Base-by-base conservation (phyloP, 495 filamentous ascomycete species). In the Eremomyces bilateralis region DNA sequence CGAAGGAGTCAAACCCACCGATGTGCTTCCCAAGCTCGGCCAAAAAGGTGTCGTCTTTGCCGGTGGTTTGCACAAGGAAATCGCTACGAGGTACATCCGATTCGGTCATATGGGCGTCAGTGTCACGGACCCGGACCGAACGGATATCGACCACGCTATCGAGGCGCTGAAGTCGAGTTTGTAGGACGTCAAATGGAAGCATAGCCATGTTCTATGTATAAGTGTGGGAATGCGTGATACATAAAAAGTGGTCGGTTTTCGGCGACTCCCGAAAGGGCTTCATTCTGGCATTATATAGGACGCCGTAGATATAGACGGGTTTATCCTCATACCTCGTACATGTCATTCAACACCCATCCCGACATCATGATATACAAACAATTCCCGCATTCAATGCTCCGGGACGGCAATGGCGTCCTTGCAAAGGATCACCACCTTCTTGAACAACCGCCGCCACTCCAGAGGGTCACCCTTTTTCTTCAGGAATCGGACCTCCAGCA, bases 391-490 rank as follows among this genome's bases (percentile, higher is more conserved):
- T n/a, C n/a, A n/a, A n/a, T n/a, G n/a, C n/a, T n/a, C n/a, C 30
- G 52, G 52, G 44, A 40, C 36, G 38, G 56, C 49, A 34, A 94
- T 67, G 3, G 68, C 81, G 44, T 92, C 82, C 52, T 74, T 76
- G 58, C 83, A 88, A 20, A 84, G 57, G 38, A 84, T 59, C 13
- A 73, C 76, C 10, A 92, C 70, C 53, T 76, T 80, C 57, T 94
- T 99, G 63, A 99, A 99, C 50, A 99, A 85, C 33, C 88, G 64
- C 37, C 88, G 65, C 88, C 88, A 99, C 63, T 94, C 88, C 20
- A 99, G 53, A 8, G 90, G 90, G 61, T 99, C 88, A 10, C 90
- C 88, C 57, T 90, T 90, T 25, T 74, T 66, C 55, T 99, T 99
- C 42, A 91, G 65, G 52, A 99, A 95, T 37, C 80, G 63, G 8